Evolutionary conservation across 2,329 filamentous ascomycete genomes (phyloP).

Genomic region (Aspergillus pseudoviridinutans): DNA sequence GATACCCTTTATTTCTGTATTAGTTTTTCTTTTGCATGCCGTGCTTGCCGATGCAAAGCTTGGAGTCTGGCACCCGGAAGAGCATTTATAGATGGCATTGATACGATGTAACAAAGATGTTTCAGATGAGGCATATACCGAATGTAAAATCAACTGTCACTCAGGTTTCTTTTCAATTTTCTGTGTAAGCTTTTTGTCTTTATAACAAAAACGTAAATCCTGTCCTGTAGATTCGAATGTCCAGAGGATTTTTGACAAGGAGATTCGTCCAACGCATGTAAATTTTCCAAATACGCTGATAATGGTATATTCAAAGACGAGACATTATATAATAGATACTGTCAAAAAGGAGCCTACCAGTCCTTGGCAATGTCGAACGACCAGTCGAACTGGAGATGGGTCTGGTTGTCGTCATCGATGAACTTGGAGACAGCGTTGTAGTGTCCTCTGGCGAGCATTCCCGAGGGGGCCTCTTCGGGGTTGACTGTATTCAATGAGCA

Average conservation of each 20-base stretch:
- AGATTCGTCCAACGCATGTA: constrained; percentile 27
- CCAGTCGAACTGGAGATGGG: constrained; percentile 91
- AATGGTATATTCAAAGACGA: constrained; percentile 14
- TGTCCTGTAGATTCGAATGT: not conserved
- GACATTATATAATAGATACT: not conserved
- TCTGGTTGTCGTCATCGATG: constrained; percentile 89
- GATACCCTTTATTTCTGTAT: constrained; percentile 34
- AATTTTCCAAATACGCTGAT: constrained; percentile 24
- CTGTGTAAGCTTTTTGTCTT: not conserved
- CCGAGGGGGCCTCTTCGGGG: constrained; percentile 84
- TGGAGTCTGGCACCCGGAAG: constrained; percentile 28
- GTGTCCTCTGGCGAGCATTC: constrained; percentile 83
- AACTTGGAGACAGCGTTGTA: constrained; percentile 90
- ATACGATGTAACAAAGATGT: constrained; percentile 3
- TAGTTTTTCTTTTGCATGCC: constrained; percentile 8
- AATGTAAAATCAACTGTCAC: not conserved
- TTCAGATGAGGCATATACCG: not conserved
- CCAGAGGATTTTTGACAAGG: constrained; percentile 8
- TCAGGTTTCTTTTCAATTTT: not conserved
- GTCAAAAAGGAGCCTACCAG: constrained; percentile 52
- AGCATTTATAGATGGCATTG: constrained; percentile 24
- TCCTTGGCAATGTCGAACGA: constrained; percentile 95
- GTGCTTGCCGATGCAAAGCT: constrained; percentile 10
- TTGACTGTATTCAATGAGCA: constrained; percentile 59
- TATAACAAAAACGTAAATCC: not conserved